Evolutionary conservation across 1,284 basidiomycete species (phyloP).

Genomic region (Rhodotorula sp.): DNA sequence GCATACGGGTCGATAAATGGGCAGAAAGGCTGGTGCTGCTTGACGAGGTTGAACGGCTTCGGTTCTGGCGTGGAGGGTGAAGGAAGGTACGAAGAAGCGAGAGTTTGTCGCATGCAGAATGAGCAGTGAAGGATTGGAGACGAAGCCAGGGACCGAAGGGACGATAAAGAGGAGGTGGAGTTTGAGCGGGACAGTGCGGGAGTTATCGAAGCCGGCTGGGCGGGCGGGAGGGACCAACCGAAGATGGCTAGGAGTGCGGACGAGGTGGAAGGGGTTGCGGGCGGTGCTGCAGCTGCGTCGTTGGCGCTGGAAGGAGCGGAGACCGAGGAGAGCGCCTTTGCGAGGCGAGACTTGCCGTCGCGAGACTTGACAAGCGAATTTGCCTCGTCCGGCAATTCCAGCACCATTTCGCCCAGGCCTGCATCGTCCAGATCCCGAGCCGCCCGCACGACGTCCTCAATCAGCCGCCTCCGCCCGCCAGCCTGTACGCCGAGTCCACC

Average conservation of each 20-base stretch:
- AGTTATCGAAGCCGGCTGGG: not conserved
- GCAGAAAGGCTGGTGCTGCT: constrained; percentile 26
- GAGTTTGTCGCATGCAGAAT: constrained; percentile 20
- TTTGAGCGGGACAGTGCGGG: constrained; percentile 14
- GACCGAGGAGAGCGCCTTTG: constrained; percentile 1
- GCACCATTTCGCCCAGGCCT: not conserved
- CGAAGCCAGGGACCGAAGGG: not conserved
- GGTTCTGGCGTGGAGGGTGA: not conserved
- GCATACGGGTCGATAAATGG: constrained; percentile 15
- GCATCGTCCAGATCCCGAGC: constrained; percentile 6
- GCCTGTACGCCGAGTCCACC: constrained; percentile 15
- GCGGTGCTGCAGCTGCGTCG: not conserved
- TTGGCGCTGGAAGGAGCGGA: not conserved
- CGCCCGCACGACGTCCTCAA: constrained; percentile 11
- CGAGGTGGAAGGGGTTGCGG: not conserved
- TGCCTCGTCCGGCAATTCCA: constrained; percentile 1
- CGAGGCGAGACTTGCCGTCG: constrained; percentile 3
- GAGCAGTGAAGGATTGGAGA: constrained; percentile 16
- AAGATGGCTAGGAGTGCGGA: constrained; percentile 19
- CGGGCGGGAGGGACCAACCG: constrained; percentile 21
- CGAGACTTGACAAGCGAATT: not conserved
- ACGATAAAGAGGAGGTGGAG: constrained; percentile 18
- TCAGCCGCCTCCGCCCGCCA: constrained; percentile 14
- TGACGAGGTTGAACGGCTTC: constrained; percentile 1
- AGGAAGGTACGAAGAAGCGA: constrained; percentile 18